phyloP scores from a whole-genome alignment of 2,329 filamentous ascomycete genomes.

The Neonectria neomacrospora region DNA sequence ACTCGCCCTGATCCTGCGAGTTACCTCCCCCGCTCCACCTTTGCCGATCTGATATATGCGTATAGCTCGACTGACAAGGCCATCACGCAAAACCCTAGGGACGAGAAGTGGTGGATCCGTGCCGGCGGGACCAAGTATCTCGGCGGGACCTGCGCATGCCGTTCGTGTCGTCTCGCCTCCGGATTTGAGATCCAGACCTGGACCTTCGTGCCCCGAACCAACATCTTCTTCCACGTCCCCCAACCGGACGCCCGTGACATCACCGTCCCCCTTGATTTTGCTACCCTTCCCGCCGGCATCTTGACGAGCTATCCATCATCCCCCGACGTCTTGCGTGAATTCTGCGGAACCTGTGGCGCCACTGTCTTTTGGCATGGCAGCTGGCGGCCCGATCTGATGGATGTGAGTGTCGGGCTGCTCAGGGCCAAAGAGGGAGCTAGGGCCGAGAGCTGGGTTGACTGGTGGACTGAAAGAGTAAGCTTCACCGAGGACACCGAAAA shows the following conservation, averaged over 20 bases:
- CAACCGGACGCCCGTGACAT: not conserved
- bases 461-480: slow-evolving; percentile 68
- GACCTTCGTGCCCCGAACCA: slow-evolving; percentile 71
- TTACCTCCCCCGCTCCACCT: slow-evolving; percentile 55
- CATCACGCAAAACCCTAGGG: slow-evolving; percentile 54
- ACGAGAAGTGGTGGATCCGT: slow-evolving; percentile 71
- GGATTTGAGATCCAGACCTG: slow-evolving; percentile 74
- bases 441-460: slow-evolving; percentile 70
- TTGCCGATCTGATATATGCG: slow-evolving; percentile 64
- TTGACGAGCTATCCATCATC: slow-evolving; percentile 66
- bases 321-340: slow-evolving; percentile 65
- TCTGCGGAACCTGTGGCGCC: slow-evolving; percentile 71
- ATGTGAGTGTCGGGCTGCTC: slow-evolving; percentile 72
- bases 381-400: slow-evolving; percentile 65
- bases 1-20: slow-evolving; percentile 63
- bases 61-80: slow-evolving; percentile 52
- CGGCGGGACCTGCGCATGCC: slow-evolving; percentile 70
- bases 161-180: slow-evolving; percentile 67
- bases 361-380: slow-evolving; percentile 71
- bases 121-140: slow-evolving; percentile 62
- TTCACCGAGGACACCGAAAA: slow-evolving; percentile 62
- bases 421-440: slow-evolving; percentile 61
- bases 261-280: slow-evolving; percentile 49
- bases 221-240: slow-evolving; percentile 60
- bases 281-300: slow-evolving; percentile 52